Evolutionary conservation across 768 basidiomycete genomes (phyloP), one percentile per base, ranked within the genome.

Genomic region (Collybia mongolica): DNA sequence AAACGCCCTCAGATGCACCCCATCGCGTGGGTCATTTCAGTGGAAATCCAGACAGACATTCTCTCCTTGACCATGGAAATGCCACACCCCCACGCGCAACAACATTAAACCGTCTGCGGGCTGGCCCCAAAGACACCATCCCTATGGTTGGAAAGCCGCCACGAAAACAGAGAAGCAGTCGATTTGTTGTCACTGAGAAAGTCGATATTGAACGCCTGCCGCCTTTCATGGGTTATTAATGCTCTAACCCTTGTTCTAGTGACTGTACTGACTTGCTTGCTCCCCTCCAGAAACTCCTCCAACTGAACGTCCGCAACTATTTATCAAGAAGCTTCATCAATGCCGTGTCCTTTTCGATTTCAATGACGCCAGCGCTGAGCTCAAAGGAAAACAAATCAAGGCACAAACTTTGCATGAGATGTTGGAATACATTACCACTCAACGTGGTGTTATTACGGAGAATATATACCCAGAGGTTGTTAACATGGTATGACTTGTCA

Each of bases 391-490:
- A 73, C 96, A 98, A 69, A 90, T 98, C 72, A 99, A 99, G 76
- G 92, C 95, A 2, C 93, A 97, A 68, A 93, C 97, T 12, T 72
- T 99, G 54, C 92, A 97, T 58, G 97, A 99, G 73, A 92, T 99
- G 91, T 79, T 99, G 64, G 97, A 99, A 65, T 98, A 98, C 66
- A 97, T 99, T 70, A 98, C 95, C 51, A 93, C 91, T 23, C 93
- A 96, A 68, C 84, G 93, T 51, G 90, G 90, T 54, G 93, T 98
- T 60, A 95, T 99, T 65, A 96, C 93, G 39, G 97, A 99, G 69
- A 84, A 79, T 62, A 77, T 98, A 83, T 99, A 99, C 83, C 97
- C 97, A 48, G 97, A 98, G 77, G 96, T 99, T 54, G 90, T 98
- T 56, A 87, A 86, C 70, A 99, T 98, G 97, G 96, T 93, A 57